Percentiles rank a stretch among this genome's conserved stretches.
These are phyloP conservation scores for Edaphochlamys debaryana DNA, from an alignment of 139 green algal genomes.

Conservation along the genomic window DNA sequence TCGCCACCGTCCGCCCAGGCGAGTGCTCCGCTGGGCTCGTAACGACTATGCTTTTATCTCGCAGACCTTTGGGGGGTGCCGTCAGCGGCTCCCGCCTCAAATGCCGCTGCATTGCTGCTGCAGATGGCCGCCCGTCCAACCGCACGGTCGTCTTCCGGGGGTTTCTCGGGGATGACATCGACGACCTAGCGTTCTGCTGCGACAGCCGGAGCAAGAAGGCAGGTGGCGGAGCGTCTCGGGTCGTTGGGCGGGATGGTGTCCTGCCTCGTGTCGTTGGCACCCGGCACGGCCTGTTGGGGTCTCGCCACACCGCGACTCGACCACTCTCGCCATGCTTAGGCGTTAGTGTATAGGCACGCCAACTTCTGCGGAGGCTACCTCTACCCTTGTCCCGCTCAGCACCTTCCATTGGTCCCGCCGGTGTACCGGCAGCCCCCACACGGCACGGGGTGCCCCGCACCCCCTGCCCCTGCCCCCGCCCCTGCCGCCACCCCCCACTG, in stretches of 20 bases:
- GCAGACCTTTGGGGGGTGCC: no score
- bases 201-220: slow-evolving; percentile 68
- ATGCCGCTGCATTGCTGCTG: no score
- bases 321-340: no score
- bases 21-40: slow-evolving; percentile 75
- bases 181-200: slow-evolving; percentile 76
- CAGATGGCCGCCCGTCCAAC: slow-evolving; percentile 30
- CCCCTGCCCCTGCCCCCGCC: neutral
- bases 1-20: slow-evolving; percentile 78
- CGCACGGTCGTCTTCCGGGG: slow-evolving; percentile 84
- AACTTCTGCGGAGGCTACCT: no score
- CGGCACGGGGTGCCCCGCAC: no score
- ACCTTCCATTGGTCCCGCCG: no score
- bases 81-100: no score
- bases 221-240: neutral
- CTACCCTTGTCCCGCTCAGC: no score
- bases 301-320: neutral
- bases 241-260: neutral
- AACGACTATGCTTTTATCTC: no score
- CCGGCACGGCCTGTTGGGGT: neutral
- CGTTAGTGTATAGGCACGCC: no score
- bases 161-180: slow-evolving; percentile 63
- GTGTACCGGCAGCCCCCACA: no score
- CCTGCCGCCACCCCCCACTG: neutral
- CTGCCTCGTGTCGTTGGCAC: neutral